These are phyloP conservation scores for Prunus dulcis DNA, from an alignment of 306 rosid species.

Conservation along the genomic window DNA sequence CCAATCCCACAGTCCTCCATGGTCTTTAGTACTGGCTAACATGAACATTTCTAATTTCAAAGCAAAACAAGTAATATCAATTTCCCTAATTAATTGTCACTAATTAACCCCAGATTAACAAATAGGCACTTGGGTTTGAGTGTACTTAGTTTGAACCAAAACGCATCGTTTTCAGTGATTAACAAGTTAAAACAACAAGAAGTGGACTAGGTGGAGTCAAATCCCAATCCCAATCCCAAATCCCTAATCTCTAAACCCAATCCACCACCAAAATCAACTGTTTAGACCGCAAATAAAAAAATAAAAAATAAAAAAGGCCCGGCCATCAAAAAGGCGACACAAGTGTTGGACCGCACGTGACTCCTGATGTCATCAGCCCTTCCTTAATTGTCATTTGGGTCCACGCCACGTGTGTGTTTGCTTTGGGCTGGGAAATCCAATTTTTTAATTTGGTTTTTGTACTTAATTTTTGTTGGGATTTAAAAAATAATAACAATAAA, in stretches of 20 bases:
- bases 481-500: neutral
- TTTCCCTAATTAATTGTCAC: neutral
- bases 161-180: neutral
- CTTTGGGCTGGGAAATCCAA: conserved; percentile 11
- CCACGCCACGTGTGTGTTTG: conserved; percentile 41
- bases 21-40: neutral
- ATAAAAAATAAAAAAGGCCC: conserved; percentile 22
- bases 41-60: conserved; percentile 12
- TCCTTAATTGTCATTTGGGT: neutral
- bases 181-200: neutral
- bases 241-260: conserved; percentile 7
- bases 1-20: conserved; percentile 5
- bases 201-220: conserved; percentile 1
- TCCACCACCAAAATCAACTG: conserved; percentile 24
- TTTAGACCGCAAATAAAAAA: neutral
- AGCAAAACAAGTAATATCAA: neutral
- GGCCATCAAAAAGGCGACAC: conserved; percentile 56
- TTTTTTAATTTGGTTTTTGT: neutral
- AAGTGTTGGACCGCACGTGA: conserved; percentile 51
- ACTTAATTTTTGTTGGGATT: neutral
- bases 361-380: neutral
- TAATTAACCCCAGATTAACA: conserved; percentile 5
- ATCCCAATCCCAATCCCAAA: neutral
- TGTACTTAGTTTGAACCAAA: neutral
- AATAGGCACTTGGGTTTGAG: neutral